A percentile compares a stretch with the other conserved stretches of the same genome.
phyloP scores from a whole-genome alignment of 495 filamentous ascomycete species.

The Talaromyces proteolyticus region DNA sequence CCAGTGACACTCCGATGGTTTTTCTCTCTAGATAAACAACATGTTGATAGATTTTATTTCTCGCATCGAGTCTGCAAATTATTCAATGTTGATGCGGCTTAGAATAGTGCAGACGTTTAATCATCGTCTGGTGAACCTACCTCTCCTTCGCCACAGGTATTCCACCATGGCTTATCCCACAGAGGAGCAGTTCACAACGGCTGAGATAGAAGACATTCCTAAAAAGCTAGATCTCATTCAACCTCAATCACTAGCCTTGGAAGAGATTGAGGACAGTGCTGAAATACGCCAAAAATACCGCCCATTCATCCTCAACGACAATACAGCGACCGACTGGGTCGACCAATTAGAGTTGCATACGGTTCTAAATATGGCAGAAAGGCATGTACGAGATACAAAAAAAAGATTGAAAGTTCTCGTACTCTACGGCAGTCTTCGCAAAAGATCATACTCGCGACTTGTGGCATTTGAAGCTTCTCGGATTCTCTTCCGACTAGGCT shows the following conservation, averaged over 20 bases:
- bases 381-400: constrained; percentile 31
- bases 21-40: no score
- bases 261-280: constrained; percentile 37
- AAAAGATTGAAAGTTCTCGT: constrained; percentile 55
- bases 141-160: no score
- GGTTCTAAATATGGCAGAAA: constrained; percentile 43
- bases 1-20: no score
- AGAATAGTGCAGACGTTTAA: no score
- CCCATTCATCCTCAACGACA: constrained; percentile 46
- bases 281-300: constrained; percentile 47
- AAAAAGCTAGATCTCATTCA: no score
- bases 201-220: no score
- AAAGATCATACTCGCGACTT: constrained; percentile 55
- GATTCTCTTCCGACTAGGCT: constrained; percentile 61
- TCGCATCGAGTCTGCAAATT: no score
- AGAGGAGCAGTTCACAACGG: no score
- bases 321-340: constrained; percentile 45
- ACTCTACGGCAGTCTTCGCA: constrained; percentile 56
- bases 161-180: no score
- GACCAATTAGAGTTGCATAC: constrained; percentile 50
- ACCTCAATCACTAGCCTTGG: constrained; percentile 40
- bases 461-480: constrained; percentile 55
- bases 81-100: no score
- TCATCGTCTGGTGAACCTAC: no score
- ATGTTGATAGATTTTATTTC: no score